phyloP scores from a whole-genome alignment of 495 filamentous ascomycete genomes.

The Daldinia decipiens region DNA sequence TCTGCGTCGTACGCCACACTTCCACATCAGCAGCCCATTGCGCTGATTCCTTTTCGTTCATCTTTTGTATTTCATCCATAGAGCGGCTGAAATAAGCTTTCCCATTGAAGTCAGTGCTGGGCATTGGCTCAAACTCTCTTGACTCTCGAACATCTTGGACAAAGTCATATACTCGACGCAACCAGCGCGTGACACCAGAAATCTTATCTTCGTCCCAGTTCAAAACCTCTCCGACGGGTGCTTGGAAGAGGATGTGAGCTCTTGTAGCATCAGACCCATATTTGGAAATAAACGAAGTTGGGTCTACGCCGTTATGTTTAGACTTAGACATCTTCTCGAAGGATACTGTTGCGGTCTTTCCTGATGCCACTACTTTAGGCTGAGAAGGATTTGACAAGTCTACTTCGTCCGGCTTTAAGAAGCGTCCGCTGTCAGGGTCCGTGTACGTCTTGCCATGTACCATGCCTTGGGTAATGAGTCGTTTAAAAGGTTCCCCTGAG shows the following conservation, averaged over 20 bases:
- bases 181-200: constrained; percentile 81
- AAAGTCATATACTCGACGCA: constrained; percentile 70
- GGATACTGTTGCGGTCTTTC: constrained; percentile 65
- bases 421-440: constrained; percentile 77
- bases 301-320: constrained; percentile 93
- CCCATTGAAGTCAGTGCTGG: constrained; percentile 20
- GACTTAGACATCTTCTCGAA: constrained; percentile 98
- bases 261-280: constrained; percentile 87
- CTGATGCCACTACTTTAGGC: constrained; percentile 69
- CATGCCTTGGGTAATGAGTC: constrained; percentile 88
- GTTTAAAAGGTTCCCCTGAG: constrained; percentile 80
- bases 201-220: constrained; percentile 92
- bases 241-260: constrained; percentile 88
- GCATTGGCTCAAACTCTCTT: not conserved
- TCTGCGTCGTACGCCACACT: constrained; percentile 71
- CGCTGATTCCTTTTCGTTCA: constrained; percentile 33
- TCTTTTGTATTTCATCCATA: constrained; percentile 20
- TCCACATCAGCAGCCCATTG: constrained; percentile 62
- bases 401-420: constrained; percentile 81
- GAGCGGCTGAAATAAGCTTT: constrained; percentile 48
- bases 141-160: constrained; percentile 53
- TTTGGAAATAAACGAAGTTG: constrained; percentile 70
- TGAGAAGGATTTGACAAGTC: constrained; percentile 66
- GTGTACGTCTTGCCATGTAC: constrained; percentile 86
- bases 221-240: constrained; percentile 81